phyloP scores from a whole-genome alignment of 108 stramenopile species.

The Skeletonema marinoi region DNA sequence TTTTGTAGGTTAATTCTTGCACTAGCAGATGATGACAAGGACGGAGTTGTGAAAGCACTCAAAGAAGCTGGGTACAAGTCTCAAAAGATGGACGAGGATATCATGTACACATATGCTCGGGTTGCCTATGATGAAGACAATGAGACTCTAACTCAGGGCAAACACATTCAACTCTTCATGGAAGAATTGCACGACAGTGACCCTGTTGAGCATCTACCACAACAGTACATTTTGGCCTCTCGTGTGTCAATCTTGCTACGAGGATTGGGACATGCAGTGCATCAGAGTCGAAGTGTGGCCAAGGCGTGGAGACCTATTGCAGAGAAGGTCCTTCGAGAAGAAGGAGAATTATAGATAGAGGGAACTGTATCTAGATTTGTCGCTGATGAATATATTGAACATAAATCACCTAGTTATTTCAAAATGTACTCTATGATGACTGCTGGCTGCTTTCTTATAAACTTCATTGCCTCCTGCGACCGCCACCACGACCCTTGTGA shows the following conservation, averaged over 20 bases:
- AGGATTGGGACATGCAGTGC: slow-evolving; percentile 76
- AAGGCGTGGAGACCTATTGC: slow-evolving; percentile 80
- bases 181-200: slow-evolving; percentile 72
- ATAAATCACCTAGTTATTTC: background rate
- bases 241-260: slow-evolving; percentile 70
- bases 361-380: background rate
- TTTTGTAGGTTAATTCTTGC: slow-evolving; percentile 78
- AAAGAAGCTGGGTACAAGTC: slow-evolving; percentile 74
- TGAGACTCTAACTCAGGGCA: slow-evolving; percentile 62
- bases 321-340: slow-evolving; percentile 60
- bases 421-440: background rate
- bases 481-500: background rate
- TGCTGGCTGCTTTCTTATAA: background rate
- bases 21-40: slow-evolving; percentile 69
- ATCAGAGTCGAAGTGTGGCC: slow-evolving; percentile 70
- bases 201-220: slow-evolving; percentile 67
- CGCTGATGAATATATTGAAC: background rate
- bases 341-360: slow-evolving; percentile 36
- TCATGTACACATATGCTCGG: slow-evolving; percentile 74
- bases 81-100: slow-evolving; percentile 65
- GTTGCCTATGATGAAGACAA: slow-evolving; percentile 76
- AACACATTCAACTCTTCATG: slow-evolving; percentile 86
- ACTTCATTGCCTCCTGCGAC: slow-evolving; percentile 2
- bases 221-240: slow-evolving; percentile 73
- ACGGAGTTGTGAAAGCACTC: slow-evolving; percentile 54